phyloP scores from a whole-genome alignment of 805 yeast species.

The Maudiozyma turicensis region DNA sequence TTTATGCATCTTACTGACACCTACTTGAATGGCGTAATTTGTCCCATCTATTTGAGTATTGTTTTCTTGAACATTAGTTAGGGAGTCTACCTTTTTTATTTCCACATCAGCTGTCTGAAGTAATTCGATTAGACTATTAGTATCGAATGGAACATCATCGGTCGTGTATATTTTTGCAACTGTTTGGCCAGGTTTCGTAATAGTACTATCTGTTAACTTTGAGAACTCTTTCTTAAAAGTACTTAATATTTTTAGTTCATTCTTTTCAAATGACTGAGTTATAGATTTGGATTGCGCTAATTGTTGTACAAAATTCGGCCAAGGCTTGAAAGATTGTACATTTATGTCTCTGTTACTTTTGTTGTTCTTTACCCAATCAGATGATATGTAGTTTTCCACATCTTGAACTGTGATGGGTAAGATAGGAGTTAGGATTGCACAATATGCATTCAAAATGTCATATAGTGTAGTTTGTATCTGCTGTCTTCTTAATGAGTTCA shows the following conservation, averaged over 20 bases:
- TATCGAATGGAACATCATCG: constrained; percentile 12
- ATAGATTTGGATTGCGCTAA: neutral
- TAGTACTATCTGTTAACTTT: constrained; percentile 9
- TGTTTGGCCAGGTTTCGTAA: constrained; percentile 22
- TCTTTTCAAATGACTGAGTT: constrained; percentile 8
- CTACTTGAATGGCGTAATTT: constrained; percentile 28
- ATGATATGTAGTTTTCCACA: constrained; percentile 59
- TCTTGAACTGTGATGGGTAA: constrained; percentile 82
- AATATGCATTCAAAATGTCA: constrained; percentile 49
- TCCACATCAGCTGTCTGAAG: constrained; percentile 55
- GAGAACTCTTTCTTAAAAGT: constrained; percentile 15
- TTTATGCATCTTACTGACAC: constrained; percentile 36
- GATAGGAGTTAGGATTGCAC: constrained; percentile 68
- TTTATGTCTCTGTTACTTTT: constrained; percentile 3
- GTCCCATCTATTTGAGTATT: neutral
- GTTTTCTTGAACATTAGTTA: neutral
- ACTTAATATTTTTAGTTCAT: constrained; percentile 14
- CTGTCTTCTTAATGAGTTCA: constrained; percentile 30
- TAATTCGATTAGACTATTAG: constrained; percentile 44
- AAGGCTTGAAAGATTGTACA: constrained; percentile 12
- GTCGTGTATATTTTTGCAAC: constrained; percentile 20
- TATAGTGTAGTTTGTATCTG: constrained; percentile 55
- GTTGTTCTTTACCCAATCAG: constrained; percentile 11
- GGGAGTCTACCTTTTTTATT: constrained; percentile 20
- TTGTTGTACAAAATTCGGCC: constrained; percentile 1